A percentile compares a stretch with the other conserved stretches of the same genome.
Evolutionary conservation across 768 basidiomycete genomes (phyloP).

Genomic region (Dioszegia aurantiaca): DNA sequence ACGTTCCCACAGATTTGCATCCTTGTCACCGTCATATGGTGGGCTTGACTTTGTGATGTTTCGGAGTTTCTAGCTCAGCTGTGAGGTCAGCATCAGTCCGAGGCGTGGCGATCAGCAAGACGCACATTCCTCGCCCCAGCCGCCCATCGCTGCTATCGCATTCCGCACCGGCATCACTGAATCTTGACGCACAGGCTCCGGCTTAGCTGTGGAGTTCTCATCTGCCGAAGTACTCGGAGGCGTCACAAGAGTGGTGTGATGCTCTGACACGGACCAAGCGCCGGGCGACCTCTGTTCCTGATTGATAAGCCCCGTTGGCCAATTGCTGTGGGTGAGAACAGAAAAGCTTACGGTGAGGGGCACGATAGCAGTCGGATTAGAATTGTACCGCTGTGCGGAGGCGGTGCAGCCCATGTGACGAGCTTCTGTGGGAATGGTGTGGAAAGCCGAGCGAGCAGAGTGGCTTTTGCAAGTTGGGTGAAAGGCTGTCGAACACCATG

Average conservation of each 20-base stretch:
- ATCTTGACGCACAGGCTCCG: conserved; percentile 7
- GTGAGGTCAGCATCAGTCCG: neutral
- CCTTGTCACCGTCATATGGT: neutral
- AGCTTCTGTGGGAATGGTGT: neutral
- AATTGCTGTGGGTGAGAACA: neutral
- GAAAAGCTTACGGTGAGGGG: conserved; percentile 7
- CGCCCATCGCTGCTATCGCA: conserved; percentile 23
- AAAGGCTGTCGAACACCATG: neutral
- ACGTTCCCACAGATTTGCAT: no score
- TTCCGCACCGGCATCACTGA: conserved; percentile 22
- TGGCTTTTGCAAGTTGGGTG: no score
- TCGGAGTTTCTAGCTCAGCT: conserved; percentile 3
- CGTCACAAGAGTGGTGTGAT: neutral
- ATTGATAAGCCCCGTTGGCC: neutral
- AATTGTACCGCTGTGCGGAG: neutral
- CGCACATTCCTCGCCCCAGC: conserved; percentile 28
- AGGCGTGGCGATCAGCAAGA: neutral
- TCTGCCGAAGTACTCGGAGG: neutral
- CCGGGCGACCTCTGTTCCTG: conserved; percentile 2
- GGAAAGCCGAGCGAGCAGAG: no score
- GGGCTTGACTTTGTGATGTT: neutral
- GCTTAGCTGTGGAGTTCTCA: neutral
- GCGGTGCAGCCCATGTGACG: neutral
- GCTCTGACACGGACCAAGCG: conserved; percentile 6
- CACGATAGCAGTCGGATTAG: neutral